Conservation (phyloP, 2,329 filamentous ascomycete genomes). For the Alternaria burnsii region DNA sequence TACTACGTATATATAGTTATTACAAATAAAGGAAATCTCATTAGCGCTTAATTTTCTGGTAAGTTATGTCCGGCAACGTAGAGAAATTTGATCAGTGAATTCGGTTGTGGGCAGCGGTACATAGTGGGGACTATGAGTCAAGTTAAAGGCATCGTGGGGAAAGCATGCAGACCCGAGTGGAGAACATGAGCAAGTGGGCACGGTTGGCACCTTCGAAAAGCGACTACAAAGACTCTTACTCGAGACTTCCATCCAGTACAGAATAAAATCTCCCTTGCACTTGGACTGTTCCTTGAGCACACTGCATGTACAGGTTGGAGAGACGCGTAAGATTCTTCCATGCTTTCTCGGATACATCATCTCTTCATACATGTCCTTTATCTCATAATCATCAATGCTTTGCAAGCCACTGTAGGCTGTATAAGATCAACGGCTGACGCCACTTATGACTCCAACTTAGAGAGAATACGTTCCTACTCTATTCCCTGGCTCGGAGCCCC, state of each 20-base stretch:
- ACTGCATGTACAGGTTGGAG: background rate
- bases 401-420: background rate
- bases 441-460: background rate
- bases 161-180: background rate
- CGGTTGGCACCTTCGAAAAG: background rate
- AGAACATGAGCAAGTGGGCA: background rate
- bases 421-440: background rate
- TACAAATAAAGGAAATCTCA: background rate
- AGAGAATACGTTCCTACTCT: background rate
- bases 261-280: background rate
- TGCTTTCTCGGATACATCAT: background rate
- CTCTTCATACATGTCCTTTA: background rate
- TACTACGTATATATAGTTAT: too few species aligned
- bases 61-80: background rate
- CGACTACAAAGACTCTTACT: background rate
- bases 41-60: too few species aligned
- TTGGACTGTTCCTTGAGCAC: background rate
- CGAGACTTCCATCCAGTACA: background rate
- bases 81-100: background rate
- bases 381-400: background rate
- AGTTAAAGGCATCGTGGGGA: constrained; percentile 2
- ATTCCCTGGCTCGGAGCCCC: background rate
- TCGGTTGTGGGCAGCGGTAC: background rate
- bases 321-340: background rate
- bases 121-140: constrained; percentile 1